phyloP scores from a whole-genome alignment of 768 basidiomycete genomes.

The Suillus bovinus region DNA sequence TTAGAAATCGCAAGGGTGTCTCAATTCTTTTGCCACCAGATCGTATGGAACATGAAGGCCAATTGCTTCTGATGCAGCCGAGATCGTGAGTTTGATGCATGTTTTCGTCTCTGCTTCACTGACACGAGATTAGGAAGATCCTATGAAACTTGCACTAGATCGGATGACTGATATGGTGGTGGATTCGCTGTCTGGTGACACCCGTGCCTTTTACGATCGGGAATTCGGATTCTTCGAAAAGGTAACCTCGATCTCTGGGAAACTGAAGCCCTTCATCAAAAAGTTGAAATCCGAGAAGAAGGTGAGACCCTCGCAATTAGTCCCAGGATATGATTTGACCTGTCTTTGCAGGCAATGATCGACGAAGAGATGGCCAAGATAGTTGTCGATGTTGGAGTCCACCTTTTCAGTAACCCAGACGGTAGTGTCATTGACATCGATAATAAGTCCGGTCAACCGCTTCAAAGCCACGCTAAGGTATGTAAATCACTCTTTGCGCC shows the following conservation, averaged over 20 bases:
- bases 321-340: too few relatives aligned
- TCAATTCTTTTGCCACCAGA: conserved; percentile 97
- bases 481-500: conserved; percentile 7
- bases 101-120: conserved; percentile 4
- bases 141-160: conserved; percentile 94
- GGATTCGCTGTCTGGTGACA: conserved; percentile 82
- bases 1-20: conserved; percentile 97
- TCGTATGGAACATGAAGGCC: conserved; percentile 99
- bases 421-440: conserved; percentile 27
- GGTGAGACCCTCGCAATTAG: conserved; percentile 37
- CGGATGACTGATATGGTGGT: conserved; percentile 80
- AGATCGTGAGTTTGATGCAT: conserved; percentile 56
- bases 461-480: conserved; percentile 79
- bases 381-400: too few relatives aligned
- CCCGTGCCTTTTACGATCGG: conserved; percentile 85
- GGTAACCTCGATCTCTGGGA: conserved; percentile 97
- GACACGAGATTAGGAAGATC: conserved; percentile 66
- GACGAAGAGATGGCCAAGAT: too few relatives aligned
- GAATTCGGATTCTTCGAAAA: conserved; percentile 96
- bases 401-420: too few relatives aligned
- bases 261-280: conserved; percentile 95
- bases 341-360: too few relatives aligned
- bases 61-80: conserved; percentile 89
- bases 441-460: too few relatives aligned
- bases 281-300: conserved; percentile 96